These are phyloP conservation scores for Spinellus fusiger DNA, from an alignment of 192 early-diverging fungal species.

Conservation along the genomic window DNA sequence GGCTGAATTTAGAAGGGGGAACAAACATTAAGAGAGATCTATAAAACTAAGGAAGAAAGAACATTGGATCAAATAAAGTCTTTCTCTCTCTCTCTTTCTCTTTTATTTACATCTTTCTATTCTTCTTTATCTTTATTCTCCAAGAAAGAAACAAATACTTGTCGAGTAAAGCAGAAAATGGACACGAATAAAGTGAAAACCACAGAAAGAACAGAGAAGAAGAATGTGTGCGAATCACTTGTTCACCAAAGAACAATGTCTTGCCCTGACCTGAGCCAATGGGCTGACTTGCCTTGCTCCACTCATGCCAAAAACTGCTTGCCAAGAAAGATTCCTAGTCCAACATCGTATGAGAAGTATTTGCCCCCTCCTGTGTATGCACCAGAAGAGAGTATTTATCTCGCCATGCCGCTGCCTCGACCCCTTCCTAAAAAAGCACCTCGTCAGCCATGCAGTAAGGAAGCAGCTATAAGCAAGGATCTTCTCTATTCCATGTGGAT, in stretches of 20 bases:
- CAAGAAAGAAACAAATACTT: neutral
- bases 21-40: neutral
- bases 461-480: too few relatives aligned
- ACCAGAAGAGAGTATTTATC: conserved; percentile 20
- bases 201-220: neutral
- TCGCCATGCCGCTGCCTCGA: neutral
- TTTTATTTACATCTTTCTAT: conserved; percentile 2
- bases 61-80: neutral
- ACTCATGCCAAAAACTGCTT: neutral
- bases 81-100: conserved; percentile 3
- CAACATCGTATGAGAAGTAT: conserved; percentile 18
- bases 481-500: too few relatives aligned
- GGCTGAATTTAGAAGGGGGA: conserved; percentile 27
- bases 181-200: neutral
- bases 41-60: neutral
- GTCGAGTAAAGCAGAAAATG: neutral
- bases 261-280: neutral
- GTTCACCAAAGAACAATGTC: neutral
- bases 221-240: neutral
- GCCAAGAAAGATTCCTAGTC: conserved; percentile 12
- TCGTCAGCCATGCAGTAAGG: too few relatives aligned
- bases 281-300: neutral
- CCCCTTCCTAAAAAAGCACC: neutral
- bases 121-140: neutral
- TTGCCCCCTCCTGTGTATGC: conserved; percentile 18